Base-by-base conservation (phyloP, 192 early-diverging fungal species). In the Umbelopsis sp. region DNA sequence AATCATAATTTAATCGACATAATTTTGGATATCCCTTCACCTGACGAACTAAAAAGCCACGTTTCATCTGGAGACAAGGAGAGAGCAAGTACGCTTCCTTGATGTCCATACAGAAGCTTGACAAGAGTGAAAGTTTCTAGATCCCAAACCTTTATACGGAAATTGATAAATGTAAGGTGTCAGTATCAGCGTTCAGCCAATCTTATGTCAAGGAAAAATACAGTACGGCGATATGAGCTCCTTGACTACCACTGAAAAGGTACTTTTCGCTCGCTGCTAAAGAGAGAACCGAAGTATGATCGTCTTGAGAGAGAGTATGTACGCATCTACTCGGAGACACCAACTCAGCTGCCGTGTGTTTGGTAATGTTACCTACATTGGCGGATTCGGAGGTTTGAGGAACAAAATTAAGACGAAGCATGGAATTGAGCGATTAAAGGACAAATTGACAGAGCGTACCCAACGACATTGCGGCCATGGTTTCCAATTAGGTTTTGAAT, bases 161-260 rank as follows among this genome's bases (percentile, higher is more conserved):
- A 29, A 32, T 47, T 2, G 34, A 50, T 22, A 25, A 25, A 67
- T 44, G 25, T 22, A 45, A 44, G 25, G 12, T 17, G 10, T 68
- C 0, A 47, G 14, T 29, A 21, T 10, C 20, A 69, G 21, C 31
- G 2, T 16, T 26, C 10, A 20, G 22, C 6, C 29, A 4, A 34
- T 2, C 11, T 51, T 49, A 26, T 5, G 50, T 69, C 24, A 11
- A 29, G 3, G 20, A 50, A 25, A 51, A 84, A 72, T 71, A 88
- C 91, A 76, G 86, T 71, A 88, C 91, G 72, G 86, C 83, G 62
- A 92, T 91, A 70, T 83, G 70, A 52, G 78, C 83, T 32, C 82
- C 84, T 73, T 93, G 90, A 25, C 88, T 85, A 6, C 91, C 91
- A 76, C 89, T 89, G 70, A 91, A 91, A 11, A 93, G 76, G 51